phyloP scores from a whole-genome alignment of 2,329 filamentous ascomycete species.

The Venturia carpophila region DNA sequence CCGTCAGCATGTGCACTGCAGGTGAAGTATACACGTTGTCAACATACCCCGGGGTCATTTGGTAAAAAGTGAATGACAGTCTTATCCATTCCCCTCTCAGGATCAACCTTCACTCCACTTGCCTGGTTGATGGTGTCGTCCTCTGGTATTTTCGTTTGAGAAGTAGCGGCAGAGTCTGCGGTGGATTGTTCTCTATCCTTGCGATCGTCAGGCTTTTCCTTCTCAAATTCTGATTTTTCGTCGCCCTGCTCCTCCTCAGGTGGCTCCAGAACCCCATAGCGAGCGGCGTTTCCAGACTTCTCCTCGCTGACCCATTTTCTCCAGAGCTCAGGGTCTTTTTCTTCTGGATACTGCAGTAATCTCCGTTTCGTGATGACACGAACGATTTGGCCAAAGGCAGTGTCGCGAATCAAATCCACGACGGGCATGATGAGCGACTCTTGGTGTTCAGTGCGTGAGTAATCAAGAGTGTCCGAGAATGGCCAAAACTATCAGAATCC shows the following conservation, averaged over 20 bases:
- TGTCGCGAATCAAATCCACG: constrained; percentile 28
- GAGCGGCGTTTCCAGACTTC: constrained; percentile 42
- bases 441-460: background rate
- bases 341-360: constrained; percentile 40
- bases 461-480: no score
- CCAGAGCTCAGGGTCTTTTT: constrained; percentile 24
- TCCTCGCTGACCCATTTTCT: constrained; percentile 32
- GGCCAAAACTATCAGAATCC: background rate
- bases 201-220: constrained; percentile 15
- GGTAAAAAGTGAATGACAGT: constrained; percentile 18
- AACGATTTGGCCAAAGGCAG: constrained; percentile 41
- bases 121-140: constrained; percentile 29
- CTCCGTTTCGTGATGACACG: constrained; percentile 37
- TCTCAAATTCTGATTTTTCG: constrained; percentile 14
- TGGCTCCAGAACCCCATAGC: constrained; percentile 35
- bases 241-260: constrained; percentile 7
- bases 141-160: constrained; percentile 22
- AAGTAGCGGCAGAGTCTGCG: constrained; percentile 20
- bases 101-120: constrained; percentile 28
- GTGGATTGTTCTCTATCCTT: background rate
- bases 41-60: constrained; percentile 22
- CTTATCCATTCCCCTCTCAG: constrained; percentile 45
- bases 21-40: no score
- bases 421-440: background rate
- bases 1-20: background rate